A percentile compares a stretch with the other conserved stretches of the same genome.
These are phyloP conservation scores for Limnanthes douglasii DNA, from an alignment of 345 rosid genomes.

Conservation along the genomic window DNA sequence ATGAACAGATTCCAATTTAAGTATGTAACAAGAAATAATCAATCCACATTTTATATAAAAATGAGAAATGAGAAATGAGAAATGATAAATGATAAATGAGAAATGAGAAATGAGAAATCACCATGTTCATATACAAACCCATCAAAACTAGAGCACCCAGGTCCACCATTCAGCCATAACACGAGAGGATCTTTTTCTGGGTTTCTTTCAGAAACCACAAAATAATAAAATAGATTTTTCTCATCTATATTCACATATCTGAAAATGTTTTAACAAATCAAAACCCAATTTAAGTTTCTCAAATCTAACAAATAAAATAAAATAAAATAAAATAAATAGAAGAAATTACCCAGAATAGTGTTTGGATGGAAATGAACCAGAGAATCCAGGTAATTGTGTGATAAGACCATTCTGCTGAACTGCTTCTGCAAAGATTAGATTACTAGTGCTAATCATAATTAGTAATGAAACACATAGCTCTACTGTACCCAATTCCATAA, in stretches of 20 bases:
- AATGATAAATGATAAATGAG: neutral
- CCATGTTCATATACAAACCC: constrained; percentile 33
- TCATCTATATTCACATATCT: constrained; percentile 21
- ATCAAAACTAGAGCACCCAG: constrained; percentile 37
- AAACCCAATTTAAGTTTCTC: neutral
- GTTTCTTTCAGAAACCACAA: constrained; percentile 19
- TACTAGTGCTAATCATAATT: too few relatives aligned
- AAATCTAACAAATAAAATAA: neutral
- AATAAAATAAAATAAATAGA: too few relatives aligned
- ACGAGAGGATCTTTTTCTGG: constrained; percentile 24
- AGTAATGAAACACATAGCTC: too few relatives aligned
- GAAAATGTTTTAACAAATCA: too few relatives aligned
- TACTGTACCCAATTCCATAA: too few relatives aligned
- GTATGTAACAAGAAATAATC: too few relatives aligned
- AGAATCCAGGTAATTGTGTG: constrained; percentile 18
- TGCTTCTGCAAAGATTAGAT: too few relatives aligned
- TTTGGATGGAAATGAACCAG: constrained; percentile 23
- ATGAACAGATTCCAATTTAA: too few relatives aligned
- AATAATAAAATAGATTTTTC: constrained; percentile 26
- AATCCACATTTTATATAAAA: too few relatives aligned
- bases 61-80: too few relatives aligned
- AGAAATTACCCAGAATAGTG: constrained; percentile 20
- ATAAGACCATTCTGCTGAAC: constrained; percentile 6
- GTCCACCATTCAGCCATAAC: constrained; percentile 36
- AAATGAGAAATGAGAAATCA: neutral